These are phyloP conservation scores for Fusarium anthophilum DNA, from an alignment of 2,329 filamentous ascomycete species.

Conservation along the genomic window DNA sequence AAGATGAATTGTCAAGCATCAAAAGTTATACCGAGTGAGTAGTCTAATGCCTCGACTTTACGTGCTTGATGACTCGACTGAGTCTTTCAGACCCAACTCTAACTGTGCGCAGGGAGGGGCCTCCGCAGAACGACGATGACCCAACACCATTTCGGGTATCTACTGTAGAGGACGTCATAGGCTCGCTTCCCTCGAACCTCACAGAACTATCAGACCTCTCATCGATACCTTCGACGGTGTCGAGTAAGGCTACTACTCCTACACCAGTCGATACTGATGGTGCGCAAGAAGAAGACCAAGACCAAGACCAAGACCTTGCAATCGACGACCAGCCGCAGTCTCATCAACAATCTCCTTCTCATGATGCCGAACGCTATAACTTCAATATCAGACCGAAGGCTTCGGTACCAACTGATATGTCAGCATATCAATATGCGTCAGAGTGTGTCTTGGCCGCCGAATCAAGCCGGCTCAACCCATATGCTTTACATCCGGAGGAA, in stretches of 20 bases:
- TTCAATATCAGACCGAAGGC: slow-evolving; percentile 77
- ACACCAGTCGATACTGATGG: slow-evolving; percentile 62
- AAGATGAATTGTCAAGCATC: slow-evolving; percentile 37
- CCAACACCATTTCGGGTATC: slow-evolving; percentile 21
- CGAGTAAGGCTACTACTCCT: slow-evolving; percentile 72
- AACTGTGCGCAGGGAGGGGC: slow-evolving; percentile 34
- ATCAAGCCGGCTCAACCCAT: slow-evolving; percentile 88
- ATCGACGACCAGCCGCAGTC: slow-evolving; percentile 26
- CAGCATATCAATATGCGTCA: slow-evolving; percentile 81
- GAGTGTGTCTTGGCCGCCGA: slow-evolving; percentile 92
- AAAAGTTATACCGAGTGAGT: slow-evolving; percentile 44
- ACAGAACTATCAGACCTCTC: slow-evolving; percentile 67
- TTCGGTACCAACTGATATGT: slow-evolving; percentile 81
- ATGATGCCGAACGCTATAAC: slow-evolving; percentile 48
- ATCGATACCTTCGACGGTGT: slow-evolving; percentile 62
- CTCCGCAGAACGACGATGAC: slow-evolving; percentile 30
- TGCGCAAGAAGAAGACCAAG: slow-evolving; percentile 24
- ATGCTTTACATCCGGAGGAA: slow-evolving; percentile 85
- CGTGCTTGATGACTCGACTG: neutral
- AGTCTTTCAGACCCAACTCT: slow-evolving; percentile 8
- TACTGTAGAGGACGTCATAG: slow-evolving; percentile 37
- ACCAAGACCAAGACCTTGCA: slow-evolving; percentile 30
- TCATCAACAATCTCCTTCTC: slow-evolving; percentile 40
- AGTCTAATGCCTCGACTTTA: neutral
- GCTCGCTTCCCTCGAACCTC: slow-evolving; percentile 60